Base-by-base conservation (phyloP, 1,139 yeast species). In the Yamadazyma triangularis region DNA sequence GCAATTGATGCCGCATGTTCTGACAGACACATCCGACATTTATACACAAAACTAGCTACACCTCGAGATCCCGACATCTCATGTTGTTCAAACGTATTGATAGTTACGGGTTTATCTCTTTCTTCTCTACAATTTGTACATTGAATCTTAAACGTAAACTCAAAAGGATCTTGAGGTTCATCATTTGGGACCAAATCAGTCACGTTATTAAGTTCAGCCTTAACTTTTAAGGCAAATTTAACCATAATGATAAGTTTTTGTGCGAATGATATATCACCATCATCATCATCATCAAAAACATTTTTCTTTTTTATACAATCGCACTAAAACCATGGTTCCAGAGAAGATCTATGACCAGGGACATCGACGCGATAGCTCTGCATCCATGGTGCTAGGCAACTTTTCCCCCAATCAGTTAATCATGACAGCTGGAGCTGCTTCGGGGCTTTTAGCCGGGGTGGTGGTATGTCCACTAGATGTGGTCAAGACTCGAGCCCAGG, bases 121-220 rank as follows among this genome's bases (percentile, higher is more conserved):
- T 56, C 58, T 38, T 86, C 94, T 42, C 89, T 74, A 58, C 98
- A 91, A 27, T 74, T 71, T 3, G 84, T 79, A 54, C 98, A 89
- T 45, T 73, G 73, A 12, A 89, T 70, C 36, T 64, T 68, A 58
- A 89, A 85, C 1, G 80, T 72, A 56, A 80, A 88, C 44, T 84
- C 89, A 45, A 76, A 86, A 2, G 93, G 89, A 2, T 59, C 50
- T 13, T 64, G 67, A 1, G 70, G 66, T 0, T 77, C 58, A 47
- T 89, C 95, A 7, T 64, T 55, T 8, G 93, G 86, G 25, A 59
- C 58, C n/a, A 86, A 59, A 28, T 69, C 76, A 2, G 84, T 78
- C 26, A 86, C 82, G 26, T 77, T 78, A 30, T 61, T 61, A 24
- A 86, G 64, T 23, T 75, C 79, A 7, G 87, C 94, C 8, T 64